These are phyloP conservation scores for Penicillium italicum DNA, from an alignment of 2,329 filamentous ascomycete species.

Conservation along the genomic window DNA sequence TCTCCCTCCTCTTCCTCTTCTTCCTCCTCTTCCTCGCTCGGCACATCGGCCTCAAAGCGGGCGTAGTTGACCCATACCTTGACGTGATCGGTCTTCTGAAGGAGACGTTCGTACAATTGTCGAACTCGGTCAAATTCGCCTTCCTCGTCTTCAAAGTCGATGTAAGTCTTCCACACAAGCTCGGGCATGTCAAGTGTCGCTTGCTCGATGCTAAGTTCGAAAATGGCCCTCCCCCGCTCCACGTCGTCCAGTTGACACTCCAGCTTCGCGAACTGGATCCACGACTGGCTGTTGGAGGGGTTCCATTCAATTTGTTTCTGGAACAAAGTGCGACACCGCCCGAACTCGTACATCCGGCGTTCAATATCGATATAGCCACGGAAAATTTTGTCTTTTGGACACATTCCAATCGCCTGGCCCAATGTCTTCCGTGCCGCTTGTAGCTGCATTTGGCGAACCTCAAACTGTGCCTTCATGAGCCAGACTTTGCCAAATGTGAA, in stretches of 20 bases:
- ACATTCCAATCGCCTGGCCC: constrained; percentile 86
- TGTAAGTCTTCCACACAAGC: constrained; percentile 95
- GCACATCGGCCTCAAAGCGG: constrained; percentile 95
- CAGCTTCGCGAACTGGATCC: constrained; percentile 94
- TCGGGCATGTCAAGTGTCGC: constrained; percentile 92
- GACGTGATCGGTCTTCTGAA: constrained; percentile 95
- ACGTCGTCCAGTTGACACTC: constrained; percentile 88
- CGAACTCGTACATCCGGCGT: constrained; percentile 89
- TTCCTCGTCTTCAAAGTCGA: constrained; percentile 97
- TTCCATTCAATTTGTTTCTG: constrained; percentile 95
- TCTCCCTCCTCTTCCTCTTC: constrained; percentile 59
- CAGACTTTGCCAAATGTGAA: constrained; percentile 98
- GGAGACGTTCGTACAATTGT: constrained; percentile 78
- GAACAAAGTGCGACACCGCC: constrained; percentile 83
- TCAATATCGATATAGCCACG: constrained; percentile 91
- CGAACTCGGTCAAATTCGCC: constrained; percentile 83
- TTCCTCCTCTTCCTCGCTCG: constrained; percentile 59
- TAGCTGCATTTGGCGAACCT: constrained; percentile 81
- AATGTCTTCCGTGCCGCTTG: constrained; percentile 79
- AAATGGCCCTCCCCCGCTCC: constrained; percentile 83
- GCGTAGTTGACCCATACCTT: constrained; percentile 99
- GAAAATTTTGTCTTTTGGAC: constrained; percentile 93
- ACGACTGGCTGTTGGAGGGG: constrained; percentile 81
- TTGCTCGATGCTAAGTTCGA: constrained; percentile 82
- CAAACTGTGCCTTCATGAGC: constrained; percentile 90